Percentiles rank a stretch among this genome's conserved stretches.
Conservation (phyloP, 176 grass and related monocot genomes). For the Secale cereale region DNA sequence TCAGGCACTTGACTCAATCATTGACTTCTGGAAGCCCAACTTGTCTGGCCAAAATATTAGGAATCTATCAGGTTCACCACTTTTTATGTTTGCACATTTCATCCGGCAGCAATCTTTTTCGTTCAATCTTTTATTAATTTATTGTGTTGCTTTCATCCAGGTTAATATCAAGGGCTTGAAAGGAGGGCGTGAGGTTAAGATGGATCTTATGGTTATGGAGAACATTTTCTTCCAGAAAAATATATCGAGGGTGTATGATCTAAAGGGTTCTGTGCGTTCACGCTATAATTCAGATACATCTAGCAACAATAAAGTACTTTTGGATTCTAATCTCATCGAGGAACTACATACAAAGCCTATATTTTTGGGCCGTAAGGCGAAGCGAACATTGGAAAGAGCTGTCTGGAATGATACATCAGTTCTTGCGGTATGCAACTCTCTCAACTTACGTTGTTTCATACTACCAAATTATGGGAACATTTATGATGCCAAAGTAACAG, state of each 20-base stretch:
- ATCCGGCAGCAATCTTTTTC: neutral
- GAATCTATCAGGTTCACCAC: constrained; percentile 80
- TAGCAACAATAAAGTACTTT: constrained; percentile 74
- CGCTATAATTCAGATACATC: constrained; percentile 80
- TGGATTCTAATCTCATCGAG: constrained; percentile 94
- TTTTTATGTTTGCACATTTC: neutral
- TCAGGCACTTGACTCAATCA: constrained; percentile 62
- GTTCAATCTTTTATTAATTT: constrained; percentile 25
- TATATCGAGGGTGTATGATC: constrained; percentile 87
- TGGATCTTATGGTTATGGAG: constrained; percentile 97
- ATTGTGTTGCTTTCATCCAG: constrained; percentile 38
- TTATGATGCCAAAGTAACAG: neutral
- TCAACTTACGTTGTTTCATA: neutral
- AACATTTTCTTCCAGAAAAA: constrained; percentile 75
- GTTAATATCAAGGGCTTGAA: constrained; percentile 67
- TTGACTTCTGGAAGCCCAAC: constrained; percentile 68
- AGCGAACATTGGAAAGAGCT: constrained; percentile 72
- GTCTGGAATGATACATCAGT: constrained; percentile 93
- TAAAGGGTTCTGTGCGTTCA: constrained; percentile 80
- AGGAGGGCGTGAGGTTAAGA: constrained; percentile 77
- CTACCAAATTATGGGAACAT: neutral
- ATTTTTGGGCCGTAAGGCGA: constrained; percentile 66
- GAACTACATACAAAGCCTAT: constrained; percentile 69
- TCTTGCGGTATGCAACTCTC: constrained; percentile 66
- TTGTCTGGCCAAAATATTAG: constrained; percentile 82